Conservation (phyloP, 1,284 basidiomycete species). For the Puccinia polysora region DNA sequence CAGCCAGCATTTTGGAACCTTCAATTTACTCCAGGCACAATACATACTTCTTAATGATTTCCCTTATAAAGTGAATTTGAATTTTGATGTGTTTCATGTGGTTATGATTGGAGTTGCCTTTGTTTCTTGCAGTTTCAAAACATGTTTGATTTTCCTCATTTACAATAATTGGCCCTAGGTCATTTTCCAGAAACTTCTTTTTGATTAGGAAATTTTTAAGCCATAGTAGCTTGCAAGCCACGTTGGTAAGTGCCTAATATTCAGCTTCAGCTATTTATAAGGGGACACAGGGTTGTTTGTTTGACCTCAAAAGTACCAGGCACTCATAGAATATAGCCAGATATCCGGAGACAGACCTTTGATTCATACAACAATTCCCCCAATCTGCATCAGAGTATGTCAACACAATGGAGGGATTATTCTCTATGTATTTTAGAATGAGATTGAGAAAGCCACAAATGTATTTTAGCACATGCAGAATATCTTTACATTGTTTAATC, state of each 20-base stretch:
- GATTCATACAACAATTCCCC: background rate
- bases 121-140: too few species aligned
- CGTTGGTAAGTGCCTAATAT: background rate
- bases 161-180: too few species aligned
- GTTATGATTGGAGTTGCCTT: too few species aligned
- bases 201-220: too few species aligned
- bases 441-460: background rate
- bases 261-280: background rate
- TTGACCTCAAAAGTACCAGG: background rate
- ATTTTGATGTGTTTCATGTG: too few species aligned
- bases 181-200: too few species aligned
- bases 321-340: background rate
- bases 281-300: background rate
- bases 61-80: too few species aligned
- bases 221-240: background rate
- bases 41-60: too few species aligned
- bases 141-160: too few species aligned
- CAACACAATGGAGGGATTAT: background rate
- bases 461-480: background rate
- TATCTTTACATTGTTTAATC: background rate
- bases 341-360: background rate
- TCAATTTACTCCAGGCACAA: too few species aligned
- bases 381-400: background rate
- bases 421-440: background rate
- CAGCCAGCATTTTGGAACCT: too few species aligned